Base-by-base conservation (phyloP, 768 basidiomycete genomes). In the Mycena rebaudengoi region DNA sequence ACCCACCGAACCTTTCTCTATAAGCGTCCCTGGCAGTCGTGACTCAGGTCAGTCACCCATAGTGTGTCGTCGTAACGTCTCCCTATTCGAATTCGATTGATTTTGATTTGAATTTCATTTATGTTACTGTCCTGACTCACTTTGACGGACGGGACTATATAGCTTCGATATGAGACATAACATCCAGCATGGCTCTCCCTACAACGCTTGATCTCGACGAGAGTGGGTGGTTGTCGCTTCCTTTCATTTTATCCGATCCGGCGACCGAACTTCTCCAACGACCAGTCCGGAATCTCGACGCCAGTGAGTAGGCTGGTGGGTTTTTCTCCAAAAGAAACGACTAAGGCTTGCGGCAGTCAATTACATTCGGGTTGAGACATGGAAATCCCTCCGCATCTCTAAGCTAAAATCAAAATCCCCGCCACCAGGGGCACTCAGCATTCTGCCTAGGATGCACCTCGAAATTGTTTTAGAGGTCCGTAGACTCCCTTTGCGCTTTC, bases 401-500 rank as follows among this genome's bases (percentile, higher is more conserved):
- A 51, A 32, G 0, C 10, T 11, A 6, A 54, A 35, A 13, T 10
- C 35, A 20, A 57, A 55, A 11, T 48, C 28, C n/a, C 13, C 7
- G 12, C 35, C 44, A 4, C 28, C 39, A 16, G 23, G 26, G 14
- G n/a, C n/a, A n/a, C 53, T 62, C 18, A 55, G 52, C n/a, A 7
- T 55, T 23, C 28, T 62, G 1, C 61, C 61, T 5, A 39, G 28
- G 13, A 46, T 55, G 33, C 61, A 46, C 1, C 35, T 55, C 0
- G 61, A 62, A 18, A 32, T 62, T 12, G 14, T 62, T 6, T 37
- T 62, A 5, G 61, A 62, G 45, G 61, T 62, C 2, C 23, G 56
- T 57, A 1, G 30, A 26, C n/a, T n/a, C n/a, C 23, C 35, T 8
- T 44, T 30, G 10, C 25, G 5, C 32, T 3, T 21, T 21, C 7